phyloP scores from a whole-genome alignment of 2,329 filamentous ascomycete genomes.

The Calonectria honghensis region DNA sequence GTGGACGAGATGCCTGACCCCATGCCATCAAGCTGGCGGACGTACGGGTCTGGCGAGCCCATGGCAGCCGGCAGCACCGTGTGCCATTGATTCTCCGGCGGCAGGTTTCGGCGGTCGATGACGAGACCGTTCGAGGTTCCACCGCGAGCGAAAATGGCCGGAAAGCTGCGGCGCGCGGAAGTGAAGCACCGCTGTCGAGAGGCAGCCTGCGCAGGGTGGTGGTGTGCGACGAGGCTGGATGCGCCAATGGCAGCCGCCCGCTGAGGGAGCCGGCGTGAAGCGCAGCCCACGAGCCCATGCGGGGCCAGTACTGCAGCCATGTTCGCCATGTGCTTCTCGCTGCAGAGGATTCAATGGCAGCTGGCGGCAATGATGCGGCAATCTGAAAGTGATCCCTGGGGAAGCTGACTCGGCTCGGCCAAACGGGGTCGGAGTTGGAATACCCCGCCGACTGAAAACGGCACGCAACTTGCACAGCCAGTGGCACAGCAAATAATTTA shows the following conservation, averaged over 20 bases:
- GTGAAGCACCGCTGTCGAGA: constrained; percentile 24
- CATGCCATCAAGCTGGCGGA: constrained; percentile 83
- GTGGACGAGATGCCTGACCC: constrained; percentile 81
- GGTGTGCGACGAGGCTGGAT: constrained; percentile 12
- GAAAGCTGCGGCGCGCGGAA: constrained; percentile 56
- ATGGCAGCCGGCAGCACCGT: constrained; percentile 76
- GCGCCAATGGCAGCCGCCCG: neutral
- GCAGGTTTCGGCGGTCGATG: constrained; percentile 61
- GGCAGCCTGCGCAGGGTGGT: constrained; percentile 24
- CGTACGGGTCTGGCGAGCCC: constrained; percentile 79
- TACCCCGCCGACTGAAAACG: constrained; percentile 9
- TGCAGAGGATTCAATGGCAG: neutral
- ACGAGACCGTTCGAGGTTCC: constrained; percentile 82
- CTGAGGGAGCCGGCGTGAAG: constrained; percentile 30
- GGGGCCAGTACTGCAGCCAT: constrained; percentile 22
- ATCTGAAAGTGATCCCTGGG: neutral
- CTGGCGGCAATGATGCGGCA: too few relatives aligned
- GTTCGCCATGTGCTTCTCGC: neutral
- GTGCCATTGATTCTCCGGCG: constrained; percentile 60
- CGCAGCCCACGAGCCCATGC: neutral
- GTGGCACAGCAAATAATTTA: neutral
- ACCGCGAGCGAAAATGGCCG: constrained; percentile 71
- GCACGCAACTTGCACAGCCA: neutral
- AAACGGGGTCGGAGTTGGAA: constrained; percentile 5
- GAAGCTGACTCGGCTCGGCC: constrained; percentile 1